phyloP scores from a whole-genome alignment of 495 filamentous ascomycete genomes.

The Xylaria cubensis region DNA sequence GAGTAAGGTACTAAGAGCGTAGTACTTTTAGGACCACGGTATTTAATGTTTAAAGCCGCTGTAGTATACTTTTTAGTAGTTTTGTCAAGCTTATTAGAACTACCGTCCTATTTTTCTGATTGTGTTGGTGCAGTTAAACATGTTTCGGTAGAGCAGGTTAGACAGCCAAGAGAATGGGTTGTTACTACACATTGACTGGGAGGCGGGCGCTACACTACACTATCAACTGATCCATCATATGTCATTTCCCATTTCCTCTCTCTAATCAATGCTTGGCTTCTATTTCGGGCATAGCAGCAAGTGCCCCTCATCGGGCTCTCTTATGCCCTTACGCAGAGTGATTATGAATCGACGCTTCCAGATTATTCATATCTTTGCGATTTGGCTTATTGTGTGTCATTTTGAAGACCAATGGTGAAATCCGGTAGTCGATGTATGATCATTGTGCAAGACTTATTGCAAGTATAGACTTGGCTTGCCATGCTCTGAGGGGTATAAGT shows the following conservation, averaged over 20 bases:
- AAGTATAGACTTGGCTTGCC: not conserved
- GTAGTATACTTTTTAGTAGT: not conserved
- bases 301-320: not conserved
- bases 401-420: not conserved
- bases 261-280: not conserved
- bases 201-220: not conserved
- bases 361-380: not conserved
- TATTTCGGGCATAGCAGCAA: not conserved
- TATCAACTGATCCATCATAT: not conserved
- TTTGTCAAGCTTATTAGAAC: not conserved
- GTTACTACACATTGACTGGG: not conserved
- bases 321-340: not conserved
- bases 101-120: not conserved
- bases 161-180: not conserved
- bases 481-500: not conserved
- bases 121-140: not conserved
- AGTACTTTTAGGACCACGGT: not conserved
- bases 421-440: not conserved
- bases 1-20: no score
- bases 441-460: not conserved
- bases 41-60: not conserved
- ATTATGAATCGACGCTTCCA: constrained; percentile 1
- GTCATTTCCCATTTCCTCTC: no score
- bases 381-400: not conserved
- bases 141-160: no score